Evolutionary conservation across 164 flowering plant species (phyloP), one percentile per base, ranked within the genome.

Genomic region (Dillenia suffruticosa): DNA sequence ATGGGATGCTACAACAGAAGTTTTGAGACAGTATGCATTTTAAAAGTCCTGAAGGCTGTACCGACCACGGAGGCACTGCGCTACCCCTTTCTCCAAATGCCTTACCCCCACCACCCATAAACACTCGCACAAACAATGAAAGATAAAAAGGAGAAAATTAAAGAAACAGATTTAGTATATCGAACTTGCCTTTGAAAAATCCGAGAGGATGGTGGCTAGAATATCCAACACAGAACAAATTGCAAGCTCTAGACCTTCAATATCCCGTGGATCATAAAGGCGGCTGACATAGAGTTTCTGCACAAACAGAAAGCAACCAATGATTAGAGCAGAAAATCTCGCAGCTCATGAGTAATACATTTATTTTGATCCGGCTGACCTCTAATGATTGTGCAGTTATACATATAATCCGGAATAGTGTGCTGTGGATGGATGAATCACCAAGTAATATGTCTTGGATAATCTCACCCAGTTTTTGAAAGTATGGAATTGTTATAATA

Each of bases 361-460:
- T 19, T 19, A 19, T 19, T 19, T 19, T 12, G 68, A 60, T 44
- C 69, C 26, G 5, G 47, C 74, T 44, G 54, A 91, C 99, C 93
- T 94, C 97, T 54, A 94, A 73, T 44, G 76, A 70, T 43, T 77
- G 68, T 53, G 81, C 49, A 49, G 89, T 85, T 65, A 79, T 79
- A 74, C 96, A 88, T 66, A 84, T 68, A 63, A 87, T 70, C 55
- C 89, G 89, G 61, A 82, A 77, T 44, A 94, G 81, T 46, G 82
- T 67, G 66, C 53, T 79, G 74, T 88, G 96, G 69, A 94, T 71
- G 16, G 99, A 91, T 63, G 93, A 79, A 74, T 94, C 97, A 62
- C 48, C 58, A 10, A 89, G 79, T 58, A 94, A 52, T 64, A 86
- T 69, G 68, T 86, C 81, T 40, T 56, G 67, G 58, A 89, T 51